Evolutionary conservation across 2,329 filamentous ascomycete species (phyloP), one percentile per base, ranked within the genome.

Genomic region (Aspergillus tubingensis): DNA sequence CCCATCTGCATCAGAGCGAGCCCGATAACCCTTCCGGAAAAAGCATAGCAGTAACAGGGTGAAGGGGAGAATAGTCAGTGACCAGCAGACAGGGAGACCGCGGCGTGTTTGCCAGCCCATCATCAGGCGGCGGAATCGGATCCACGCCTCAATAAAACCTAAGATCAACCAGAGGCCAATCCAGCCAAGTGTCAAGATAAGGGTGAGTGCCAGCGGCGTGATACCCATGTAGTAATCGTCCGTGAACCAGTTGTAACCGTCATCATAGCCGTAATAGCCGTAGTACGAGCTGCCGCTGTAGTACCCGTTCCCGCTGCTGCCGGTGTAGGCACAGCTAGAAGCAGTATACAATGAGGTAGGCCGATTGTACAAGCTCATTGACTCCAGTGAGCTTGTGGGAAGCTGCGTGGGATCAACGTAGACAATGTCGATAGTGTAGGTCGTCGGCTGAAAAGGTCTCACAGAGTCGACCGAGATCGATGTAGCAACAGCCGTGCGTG

Each of bases 51-150:
- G 66, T 21, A 68, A 44, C 1, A 69, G 49, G 1, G 65, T 65
- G 5, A 70, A 36, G 2, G 70, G 65, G 15, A 72, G 61, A 15
- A 68, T 55, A 1, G 62, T 60, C 38, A 74, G 58, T 8, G 65
- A 63, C 72, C 72, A 74, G 52, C 64, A 70, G 8, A 73, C 58
- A 1, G 72, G 72, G 2, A 74, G 43, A 2, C 72, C 72, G n/a
- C 72, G 71, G 1, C 71, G 67, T 3, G 72, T 70, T 49, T 73
- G 71, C 72, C 71, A 74, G 52, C 72, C 72, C 3, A 65, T 72
- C 70, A 73, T 73, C 21, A 74, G 63, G 4, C 71, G 70, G 50
- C 70, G 69, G 61, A 74, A 74, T 17, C 70, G 69, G 5, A 74
- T 52, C 60, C 69, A 74, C 43, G 64, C 67, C 53, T 74, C 72